A percentile compares a stretch with the other conserved stretches of the same genome.
These are phyloP conservation scores for Wallemia mellicola DNA, from an alignment of 1,284 basidiomycete genomes.

Conservation along the genomic window DNA sequence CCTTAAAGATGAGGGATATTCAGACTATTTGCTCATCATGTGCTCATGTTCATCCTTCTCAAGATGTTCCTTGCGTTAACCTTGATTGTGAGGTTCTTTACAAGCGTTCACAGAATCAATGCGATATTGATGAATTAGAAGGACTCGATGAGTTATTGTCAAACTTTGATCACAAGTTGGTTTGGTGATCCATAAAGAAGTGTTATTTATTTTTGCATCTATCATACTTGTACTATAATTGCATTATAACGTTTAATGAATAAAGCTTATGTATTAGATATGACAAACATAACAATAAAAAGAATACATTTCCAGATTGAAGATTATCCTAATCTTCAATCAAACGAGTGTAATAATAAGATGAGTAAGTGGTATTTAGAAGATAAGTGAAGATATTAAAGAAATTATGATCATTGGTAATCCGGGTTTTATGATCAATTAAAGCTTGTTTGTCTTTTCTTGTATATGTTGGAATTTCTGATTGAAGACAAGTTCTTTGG, in stretches of 20 bases:
- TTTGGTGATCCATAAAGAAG: background rate
- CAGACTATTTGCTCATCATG: background rate
- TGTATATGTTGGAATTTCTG: background rate
- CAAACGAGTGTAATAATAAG: background rate
- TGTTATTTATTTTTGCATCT: background rate
- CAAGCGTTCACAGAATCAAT: background rate
- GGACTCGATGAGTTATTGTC: background rate
- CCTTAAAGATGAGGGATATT: background rate
- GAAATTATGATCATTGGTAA: too few species aligned
- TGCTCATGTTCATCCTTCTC: background rate
- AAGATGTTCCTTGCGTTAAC: background rate
- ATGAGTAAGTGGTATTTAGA: background rate
- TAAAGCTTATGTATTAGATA: background rate
- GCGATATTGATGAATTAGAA: background rate
- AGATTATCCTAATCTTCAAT: background rate
- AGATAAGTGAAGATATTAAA: too few species aligned
- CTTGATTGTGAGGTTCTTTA: background rate
- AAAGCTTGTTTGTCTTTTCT: background rate
- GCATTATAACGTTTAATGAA: background rate
- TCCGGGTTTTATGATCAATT: too few species aligned
- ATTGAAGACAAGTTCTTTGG: too few species aligned
- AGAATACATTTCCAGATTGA: background rate
- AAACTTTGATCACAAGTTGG: background rate
- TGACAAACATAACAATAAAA: background rate
- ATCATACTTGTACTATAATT: background rate